Evolutionary conservation across 306 rosid species (phyloP).

Genomic region (Senna tora): DNA sequence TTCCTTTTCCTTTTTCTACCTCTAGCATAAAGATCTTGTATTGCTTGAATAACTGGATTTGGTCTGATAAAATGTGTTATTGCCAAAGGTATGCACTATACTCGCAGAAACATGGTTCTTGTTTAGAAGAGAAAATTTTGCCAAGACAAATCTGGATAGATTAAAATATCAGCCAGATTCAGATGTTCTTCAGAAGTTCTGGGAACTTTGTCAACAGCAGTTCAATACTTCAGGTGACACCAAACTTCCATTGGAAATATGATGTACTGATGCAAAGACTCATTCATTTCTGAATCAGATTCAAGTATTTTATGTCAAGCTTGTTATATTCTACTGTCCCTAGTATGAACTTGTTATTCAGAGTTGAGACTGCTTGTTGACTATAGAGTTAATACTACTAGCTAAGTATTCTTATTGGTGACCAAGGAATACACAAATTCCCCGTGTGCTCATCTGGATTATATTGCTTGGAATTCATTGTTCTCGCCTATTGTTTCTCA

Average conservation of each 20-base stretch:
- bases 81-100: conserved; percentile 71
- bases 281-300: conserved; percentile 25
- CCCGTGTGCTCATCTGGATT: conserved; percentile 25
- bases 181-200: conserved; percentile 59
- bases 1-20: conserved; percentile 33
- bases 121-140: conserved; percentile 53
- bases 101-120: conserved; percentile 72
- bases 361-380: conserved; percentile 14
- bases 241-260: conserved; percentile 10
- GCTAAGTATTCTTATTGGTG: conserved; percentile 28
- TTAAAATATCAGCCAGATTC: conserved; percentile 73
- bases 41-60: conserved; percentile 30
- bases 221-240: conserved; percentile 72
- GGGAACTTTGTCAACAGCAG: conserved; percentile 82
- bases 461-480: conserved; percentile 22
- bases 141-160: conserved; percentile 64
- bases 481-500: conserved; percentile 40
- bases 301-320: conserved; percentile 13
- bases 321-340: conserved; percentile 6
- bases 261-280: conserved; percentile 10
- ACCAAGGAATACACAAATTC: conserved; percentile 8
- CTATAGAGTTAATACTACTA: conserved; percentile 26
- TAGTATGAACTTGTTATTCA: conserved; percentile 23
- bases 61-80: conserved; percentile 43
- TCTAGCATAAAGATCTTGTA: conserved; percentile 5